Base-by-base conservation (phyloP, 441 rosid genomes). In the Arabidopsis hybrid region DNA sequence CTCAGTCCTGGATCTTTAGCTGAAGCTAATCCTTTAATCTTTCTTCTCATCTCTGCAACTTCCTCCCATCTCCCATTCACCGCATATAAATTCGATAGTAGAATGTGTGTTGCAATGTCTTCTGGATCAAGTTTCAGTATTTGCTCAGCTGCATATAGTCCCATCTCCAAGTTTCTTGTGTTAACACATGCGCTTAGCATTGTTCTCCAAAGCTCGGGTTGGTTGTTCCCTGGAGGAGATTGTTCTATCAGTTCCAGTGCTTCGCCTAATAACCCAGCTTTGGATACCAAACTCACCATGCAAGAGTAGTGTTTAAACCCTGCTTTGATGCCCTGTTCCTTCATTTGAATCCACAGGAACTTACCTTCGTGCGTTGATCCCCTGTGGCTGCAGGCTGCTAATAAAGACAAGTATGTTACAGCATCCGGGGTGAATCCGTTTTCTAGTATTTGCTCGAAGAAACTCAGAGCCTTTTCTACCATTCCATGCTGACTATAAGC, bases 301-400 rank as follows among this genome's bases (percentile, higher is more conserved):
- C 97, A 91, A 66, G 95, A 87, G 62, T 88, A 91, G 72, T 95
- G 99, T 85, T 89, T 89, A 14, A 83, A 86, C 51, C 91, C 91
- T 10, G 96, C 86, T 18, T 35, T 18, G 14, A 85, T 72, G 46
- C 88, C 86, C 13, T 64, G 76, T 68, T 84, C 80, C 74, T 81
- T 83, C 91, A 90, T 89, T 61, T 69, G 82, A 61, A 72, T 75
- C 98, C 99, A 95, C 58, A 89, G 62, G 67, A 74, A 73, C 70
- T 86, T 89, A 12, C 97, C 98, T 70, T 72, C 74, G 55, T 83
- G 86, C 6, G 86, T 88, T 65, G 85, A 79, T 46, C 95, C 95
- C 55, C 86, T 51, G 78, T 89, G 97, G 82, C 81, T 87, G 84
- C 96, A 92, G 47, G 97, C 95, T 67, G 92, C 85, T 53, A 95